These are phyloP conservation scores for Kodamaea kaohsiungensis DNA, from an alignment of 805 yeast genomes.

Conservation along the genomic window DNA sequence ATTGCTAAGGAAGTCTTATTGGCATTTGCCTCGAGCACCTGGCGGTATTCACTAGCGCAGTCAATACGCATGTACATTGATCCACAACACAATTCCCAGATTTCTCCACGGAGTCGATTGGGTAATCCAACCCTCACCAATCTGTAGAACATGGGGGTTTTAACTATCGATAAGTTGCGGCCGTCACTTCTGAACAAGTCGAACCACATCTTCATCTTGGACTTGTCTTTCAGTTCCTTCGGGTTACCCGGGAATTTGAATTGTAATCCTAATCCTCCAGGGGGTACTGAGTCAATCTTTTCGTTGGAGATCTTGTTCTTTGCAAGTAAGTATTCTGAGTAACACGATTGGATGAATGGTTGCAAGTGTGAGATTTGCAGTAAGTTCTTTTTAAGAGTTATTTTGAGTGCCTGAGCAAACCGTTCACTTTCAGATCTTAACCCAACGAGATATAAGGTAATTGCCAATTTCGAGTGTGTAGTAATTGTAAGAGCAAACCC, in stretches of 20 bases:
- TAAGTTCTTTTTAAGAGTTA: conserved; percentile 61
- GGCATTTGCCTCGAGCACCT: conserved; percentile 57
- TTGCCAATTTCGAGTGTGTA: conserved; percentile 62
- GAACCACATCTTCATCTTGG: conserved; percentile 91
- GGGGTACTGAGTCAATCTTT: conserved; percentile 54
- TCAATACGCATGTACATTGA: conserved; percentile 73
- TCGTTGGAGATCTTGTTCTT: conserved; percentile 52
- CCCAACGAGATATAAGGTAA: conserved; percentile 76
- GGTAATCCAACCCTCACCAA: conserved; percentile 90
- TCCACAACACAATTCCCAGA: conserved; percentile 93
- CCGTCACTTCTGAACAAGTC: conserved; percentile 86
- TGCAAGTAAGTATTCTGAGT: conserved; percentile 79
- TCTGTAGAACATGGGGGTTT: conserved; percentile 76
- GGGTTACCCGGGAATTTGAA: conserved; percentile 92
- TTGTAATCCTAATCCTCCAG: conserved; percentile 82
- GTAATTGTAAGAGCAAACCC: conserved; percentile 76
- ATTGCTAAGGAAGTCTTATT: conserved; percentile 77
- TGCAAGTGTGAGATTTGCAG: conserved; percentile 60
- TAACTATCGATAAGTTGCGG: conserved; percentile 72
- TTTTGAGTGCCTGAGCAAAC: conserved; percentile 70
- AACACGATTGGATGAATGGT: conserved; percentile 68
- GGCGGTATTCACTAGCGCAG: conserved; percentile 58
- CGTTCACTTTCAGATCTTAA: conserved; percentile 74
- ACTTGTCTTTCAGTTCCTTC: conserved; percentile 69
- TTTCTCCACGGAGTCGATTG: conserved; percentile 90